Evolutionary conservation across 177 flowering plant genomes (phyloP).

Genomic region (Vitis hybrid): DNA sequence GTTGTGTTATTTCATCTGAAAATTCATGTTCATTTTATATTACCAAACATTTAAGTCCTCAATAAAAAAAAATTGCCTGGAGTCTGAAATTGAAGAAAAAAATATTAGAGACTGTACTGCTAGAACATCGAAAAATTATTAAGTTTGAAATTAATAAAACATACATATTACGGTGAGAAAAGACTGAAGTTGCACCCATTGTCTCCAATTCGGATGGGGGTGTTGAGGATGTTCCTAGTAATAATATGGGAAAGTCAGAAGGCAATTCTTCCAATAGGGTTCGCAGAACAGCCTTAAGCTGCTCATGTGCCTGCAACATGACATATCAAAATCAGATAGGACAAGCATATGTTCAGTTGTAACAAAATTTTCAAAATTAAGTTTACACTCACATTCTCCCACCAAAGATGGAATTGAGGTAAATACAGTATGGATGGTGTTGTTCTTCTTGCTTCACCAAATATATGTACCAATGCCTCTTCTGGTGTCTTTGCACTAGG

Average conservation of each 20-base stretch:
- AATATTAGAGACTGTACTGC: too few species aligned
- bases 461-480: conserved; percentile 95
- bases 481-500: conserved; percentile 99
- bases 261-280: conserved; percentile 91
- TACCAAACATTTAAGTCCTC: too few species aligned
- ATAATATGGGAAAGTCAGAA: conserved; percentile 77
- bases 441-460: conserved; percentile 98
- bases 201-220: conserved; percentile 45
- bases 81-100: too few species aligned
- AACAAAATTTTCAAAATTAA: not conserved
- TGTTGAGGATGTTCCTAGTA: conserved; percentile 72
- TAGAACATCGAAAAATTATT: too few species aligned
- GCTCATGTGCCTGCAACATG: conserved; percentile 84
- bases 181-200: conserved; percentile 38
- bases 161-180: conserved; percentile 74
- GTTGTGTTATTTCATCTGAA: too few species aligned
- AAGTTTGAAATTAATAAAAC: conserved; percentile 20
- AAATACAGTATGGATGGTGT: conserved; percentile 94
- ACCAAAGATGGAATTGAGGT: conserved; percentile 94
- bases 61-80: too few species aligned
- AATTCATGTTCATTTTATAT: too few species aligned
- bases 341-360: conserved; percentile 5
- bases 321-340: conserved; percentile 6
- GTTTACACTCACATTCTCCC: conserved; percentile 85
- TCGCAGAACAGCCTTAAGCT: conserved; percentile 84